These are phyloP conservation scores for Nidula microcarpa DNA, from an alignment of 768 basidiomycete species.

Conservation along the genomic window DNA sequence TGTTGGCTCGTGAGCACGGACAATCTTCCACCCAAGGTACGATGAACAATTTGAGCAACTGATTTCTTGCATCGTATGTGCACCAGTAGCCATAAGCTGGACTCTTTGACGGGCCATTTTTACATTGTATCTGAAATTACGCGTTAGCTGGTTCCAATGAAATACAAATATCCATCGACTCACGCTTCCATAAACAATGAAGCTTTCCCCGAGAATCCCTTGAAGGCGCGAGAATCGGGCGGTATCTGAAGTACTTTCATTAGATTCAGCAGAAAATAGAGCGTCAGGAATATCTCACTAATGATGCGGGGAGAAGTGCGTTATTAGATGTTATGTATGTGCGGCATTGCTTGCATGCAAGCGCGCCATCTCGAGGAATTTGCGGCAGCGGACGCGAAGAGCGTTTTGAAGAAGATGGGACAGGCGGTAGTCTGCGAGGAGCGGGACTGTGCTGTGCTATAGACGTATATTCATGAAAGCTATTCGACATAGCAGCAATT, in stretches of 20 bases:
- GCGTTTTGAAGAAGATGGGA: conserved; percentile 18
- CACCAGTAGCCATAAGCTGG: conserved; percentile 61
- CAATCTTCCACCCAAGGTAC: conserved; percentile 64
- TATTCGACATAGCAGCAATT: no score
- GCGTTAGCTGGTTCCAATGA: background rate
- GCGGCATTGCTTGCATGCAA: conserved; percentile 43
- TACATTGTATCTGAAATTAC: conserved; percentile 41
- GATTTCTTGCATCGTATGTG: conserved; percentile 59
- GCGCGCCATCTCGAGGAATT: conserved; percentile 32
- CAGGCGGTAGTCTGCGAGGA: conserved; percentile 11
- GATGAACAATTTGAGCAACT: conserved; percentile 44
- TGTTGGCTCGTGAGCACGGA: conserved; percentile 49
- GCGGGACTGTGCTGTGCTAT: background rate
- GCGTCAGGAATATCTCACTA: conserved; percentile 21
- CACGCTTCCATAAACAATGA: conserved; percentile 56
- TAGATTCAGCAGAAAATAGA: background rate
- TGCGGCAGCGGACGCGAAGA: conserved; percentile 45
- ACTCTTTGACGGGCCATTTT: conserved; percentile 39
- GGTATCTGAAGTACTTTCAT: conserved; percentile 29
- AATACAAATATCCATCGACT: conserved; percentile 11
- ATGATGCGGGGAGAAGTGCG: conserved; percentile 34
- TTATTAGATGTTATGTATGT: conserved; percentile 42
- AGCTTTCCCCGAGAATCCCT: conserved; percentile 57
- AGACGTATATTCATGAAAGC: background rate
- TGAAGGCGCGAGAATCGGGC: conserved; percentile 42